Evolutionary conservation across 148 eudicot genomes (phyloP).

Genomic region (Camellia japonica): DNA sequence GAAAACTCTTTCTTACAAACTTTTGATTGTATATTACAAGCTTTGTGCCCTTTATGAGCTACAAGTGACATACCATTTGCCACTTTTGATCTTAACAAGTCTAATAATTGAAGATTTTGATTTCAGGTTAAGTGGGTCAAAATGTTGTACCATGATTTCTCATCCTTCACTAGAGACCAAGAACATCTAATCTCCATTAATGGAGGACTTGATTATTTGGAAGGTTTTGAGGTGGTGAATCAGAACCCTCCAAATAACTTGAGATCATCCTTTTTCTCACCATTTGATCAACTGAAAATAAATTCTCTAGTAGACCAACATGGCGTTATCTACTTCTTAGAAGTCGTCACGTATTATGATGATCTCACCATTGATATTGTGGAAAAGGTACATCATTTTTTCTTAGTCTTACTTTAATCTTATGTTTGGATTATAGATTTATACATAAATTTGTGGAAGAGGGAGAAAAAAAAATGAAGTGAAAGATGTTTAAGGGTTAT

Average conservation of each 20-base stretch:
- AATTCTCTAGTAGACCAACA: slow-evolving; percentile 34
- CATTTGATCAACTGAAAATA: slow-evolving; percentile 43
- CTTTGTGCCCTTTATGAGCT: too few species aligned
- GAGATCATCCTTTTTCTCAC: slow-evolving; percentile 82
- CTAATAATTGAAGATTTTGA: background rate
- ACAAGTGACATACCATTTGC: too few species aligned
- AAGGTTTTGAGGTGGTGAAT: slow-evolving; percentile 60
- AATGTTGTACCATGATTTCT: slow-evolving; percentile 67
- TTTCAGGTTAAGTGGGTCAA: slow-evolving; percentile 82
- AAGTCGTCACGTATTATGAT: slow-evolving; percentile 63
- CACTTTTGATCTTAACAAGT: too few species aligned
- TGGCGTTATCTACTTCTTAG: slow-evolving; percentile 69
- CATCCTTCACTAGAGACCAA: slow-evolving; percentile 71
- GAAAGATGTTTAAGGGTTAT: too few species aligned
- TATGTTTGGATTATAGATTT: too few species aligned
- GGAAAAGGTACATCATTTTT: slow-evolving; percentile 31
- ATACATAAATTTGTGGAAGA: too few species aligned
- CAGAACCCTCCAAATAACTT: slow-evolving; percentile 66
- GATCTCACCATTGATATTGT: slow-evolving; percentile 26
- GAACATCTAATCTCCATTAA: slow-evolving; percentile 60
- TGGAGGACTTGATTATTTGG: slow-evolving; percentile 62
- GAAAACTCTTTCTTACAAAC: too few species aligned
- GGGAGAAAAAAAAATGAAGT: too few species aligned
- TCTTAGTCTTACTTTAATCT: too few species aligned
- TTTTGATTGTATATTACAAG: too few species aligned